phyloP scores from a whole-genome alignment of 768 basidiomycete genomes.

The Dictyophora rubrovolvata region DNA sequence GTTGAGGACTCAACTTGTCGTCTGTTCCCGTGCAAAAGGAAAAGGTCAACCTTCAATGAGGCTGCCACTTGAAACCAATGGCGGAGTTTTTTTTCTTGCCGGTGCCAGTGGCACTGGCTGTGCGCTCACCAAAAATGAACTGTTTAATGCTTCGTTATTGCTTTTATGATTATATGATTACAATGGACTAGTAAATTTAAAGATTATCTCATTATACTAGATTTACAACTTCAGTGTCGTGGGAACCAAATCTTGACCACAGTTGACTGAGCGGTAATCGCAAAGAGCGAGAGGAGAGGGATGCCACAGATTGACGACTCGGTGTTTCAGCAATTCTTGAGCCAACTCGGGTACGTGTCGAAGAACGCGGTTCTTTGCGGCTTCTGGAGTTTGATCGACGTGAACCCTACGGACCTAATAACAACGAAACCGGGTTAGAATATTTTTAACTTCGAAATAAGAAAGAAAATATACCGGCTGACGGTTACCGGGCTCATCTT shows the following conservation, averaged over 20 bases:
- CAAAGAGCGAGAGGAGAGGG: constrained; percentile 41
- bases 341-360: constrained; percentile 35
- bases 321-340: constrained; percentile 26
- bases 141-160: not conserved
- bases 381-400: constrained; percentile 34
- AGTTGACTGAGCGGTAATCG: constrained; percentile 36
- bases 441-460: not conserved
- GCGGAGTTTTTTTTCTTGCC: constrained; percentile 1
- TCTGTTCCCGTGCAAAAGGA: not conserved
- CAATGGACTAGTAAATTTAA: not conserved
- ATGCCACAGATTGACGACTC: constrained; percentile 49
- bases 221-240: constrained; percentile 23
- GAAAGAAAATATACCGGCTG: constrained; percentile 25
- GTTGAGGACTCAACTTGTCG: not conserved
- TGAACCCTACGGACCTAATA: constrained; percentile 25
- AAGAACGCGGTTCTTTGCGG: constrained; percentile 32
- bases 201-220: not conserved
- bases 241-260: constrained; percentile 27
- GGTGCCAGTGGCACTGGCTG: too few species aligned
- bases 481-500: constrained; percentile 28
- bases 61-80: not conserved
- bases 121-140: too few species aligned
- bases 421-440: not conserved
- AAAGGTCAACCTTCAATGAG: not conserved
- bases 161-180: not conserved